Percentiles rank a stretch among this genome's conserved stretches.
Evolutionary conservation across 2,329 filamentous ascomycete genomes (phyloP).

Genomic region (Sporothrix pseudoabietina): DNA sequence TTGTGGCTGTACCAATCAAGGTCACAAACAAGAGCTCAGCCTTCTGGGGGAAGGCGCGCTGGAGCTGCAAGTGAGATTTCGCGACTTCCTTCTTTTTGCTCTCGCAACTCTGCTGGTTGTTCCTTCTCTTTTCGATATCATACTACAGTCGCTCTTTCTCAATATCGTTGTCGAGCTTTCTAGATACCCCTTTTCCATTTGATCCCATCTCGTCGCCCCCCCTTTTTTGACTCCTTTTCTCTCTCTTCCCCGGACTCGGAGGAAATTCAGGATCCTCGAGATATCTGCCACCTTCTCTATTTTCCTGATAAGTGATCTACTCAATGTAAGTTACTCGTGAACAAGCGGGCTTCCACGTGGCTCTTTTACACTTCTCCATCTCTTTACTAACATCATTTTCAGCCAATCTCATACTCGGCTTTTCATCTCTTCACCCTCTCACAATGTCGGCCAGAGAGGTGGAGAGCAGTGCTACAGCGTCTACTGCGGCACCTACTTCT

Average conservation of each 20-base stretch:
- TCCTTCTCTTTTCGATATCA: background rate
- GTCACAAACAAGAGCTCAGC: background rate
- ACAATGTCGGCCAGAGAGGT: constrained; percentile 16
- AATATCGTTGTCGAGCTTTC: background rate
- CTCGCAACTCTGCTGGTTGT: background rate
- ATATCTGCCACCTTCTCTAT: background rate
- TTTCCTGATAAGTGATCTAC: background rate
- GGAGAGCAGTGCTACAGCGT: background rate
- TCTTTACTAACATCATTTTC: background rate
- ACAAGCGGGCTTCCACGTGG: background rate
- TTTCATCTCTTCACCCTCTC: background rate
- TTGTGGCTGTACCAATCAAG: constrained; percentile 6
- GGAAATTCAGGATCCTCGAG: background rate
- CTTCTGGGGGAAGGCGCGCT: constrained; percentile 5
- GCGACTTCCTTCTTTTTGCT: background rate
- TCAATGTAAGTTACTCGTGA: background rate
- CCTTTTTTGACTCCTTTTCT: background rate
- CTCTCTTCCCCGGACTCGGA: background rate
- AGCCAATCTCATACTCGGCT: background rate
- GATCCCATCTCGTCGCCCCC: background rate
- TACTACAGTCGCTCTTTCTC: background rate
- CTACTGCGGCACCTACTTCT: background rate
- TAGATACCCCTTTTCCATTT: background rate
- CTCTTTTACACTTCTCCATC: background rate
- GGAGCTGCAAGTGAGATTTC: constrained; percentile 10